Conservation (phyloP, 495 filamentous ascomycete species). For the Aspergillus funiculosus region DNA sequence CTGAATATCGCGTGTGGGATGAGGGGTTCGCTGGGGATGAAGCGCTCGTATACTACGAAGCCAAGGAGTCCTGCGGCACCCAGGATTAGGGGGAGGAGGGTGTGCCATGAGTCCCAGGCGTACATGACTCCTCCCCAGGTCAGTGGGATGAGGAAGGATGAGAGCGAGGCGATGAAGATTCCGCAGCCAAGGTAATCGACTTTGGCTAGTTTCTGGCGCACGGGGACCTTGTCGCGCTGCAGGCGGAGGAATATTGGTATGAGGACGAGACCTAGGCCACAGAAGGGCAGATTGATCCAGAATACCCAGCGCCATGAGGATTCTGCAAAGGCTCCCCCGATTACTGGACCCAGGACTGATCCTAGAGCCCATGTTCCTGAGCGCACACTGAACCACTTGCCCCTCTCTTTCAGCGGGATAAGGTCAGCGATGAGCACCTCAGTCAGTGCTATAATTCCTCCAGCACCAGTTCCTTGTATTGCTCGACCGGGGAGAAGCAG, state of each 20-base stretch:
- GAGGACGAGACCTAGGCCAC: slow-evolving; percentile 41
- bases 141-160: slow-evolving; percentile 46
- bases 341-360: slow-evolving; percentile 27
- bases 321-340: slow-evolving; percentile 22
- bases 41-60: slow-evolving; percentile 17
- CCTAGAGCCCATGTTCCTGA: slow-evolving; percentile 21
- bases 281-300: slow-evolving; percentile 58
- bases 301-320: slow-evolving; percentile 51
- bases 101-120: slow-evolving; percentile 45
- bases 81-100: slow-evolving; percentile 34
- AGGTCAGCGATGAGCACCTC: slow-evolving; percentile 36
- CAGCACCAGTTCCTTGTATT: slow-evolving; percentile 31
- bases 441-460: slow-evolving; percentile 27
- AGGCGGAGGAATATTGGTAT: slow-evolving; percentile 42
- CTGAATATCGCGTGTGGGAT: slow-evolving; percentile 44
- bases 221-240: slow-evolving; percentile 21
- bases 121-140: slow-evolving; percentile 51
- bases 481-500: slow-evolving; percentile 26
- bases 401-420: slow-evolving; percentile 33
- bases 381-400: slow-evolving; percentile 26
- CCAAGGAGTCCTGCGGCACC: slow-evolving; percentile 13
- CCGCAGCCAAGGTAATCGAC: slow-evolving; percentile 52
- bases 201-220: slow-evolving; percentile 23
- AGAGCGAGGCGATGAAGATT: slow-evolving; percentile 42
- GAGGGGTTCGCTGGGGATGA: slow-evolving; percentile 37